Percentiles rank a stretch among this genome's conserved stretches.
These are phyloP conservation scores for Thelephora aurantiotincta DNA, from an alignment of 768 basidiomycete genomes.

Conservation along the genomic window DNA sequence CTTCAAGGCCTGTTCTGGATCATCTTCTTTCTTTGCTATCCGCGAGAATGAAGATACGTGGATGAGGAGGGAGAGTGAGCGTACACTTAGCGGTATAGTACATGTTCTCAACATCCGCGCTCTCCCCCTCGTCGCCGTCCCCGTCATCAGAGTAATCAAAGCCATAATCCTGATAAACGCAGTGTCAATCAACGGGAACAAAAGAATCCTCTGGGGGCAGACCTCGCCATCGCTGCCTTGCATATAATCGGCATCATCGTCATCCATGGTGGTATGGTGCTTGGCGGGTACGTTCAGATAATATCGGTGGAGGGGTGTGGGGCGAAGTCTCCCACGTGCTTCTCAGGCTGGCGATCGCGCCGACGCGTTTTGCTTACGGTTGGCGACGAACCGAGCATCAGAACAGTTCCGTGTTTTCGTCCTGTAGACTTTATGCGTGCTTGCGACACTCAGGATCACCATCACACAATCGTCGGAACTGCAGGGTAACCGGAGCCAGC, in stretches of 20 bases:
- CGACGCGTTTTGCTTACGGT: too few species aligned
- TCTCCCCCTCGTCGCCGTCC: constrained; percentile 65
- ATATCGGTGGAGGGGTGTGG: neutral
- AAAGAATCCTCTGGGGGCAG: constrained; percentile 5
- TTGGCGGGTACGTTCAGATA: neutral
- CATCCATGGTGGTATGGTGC: constrained; percentile 46
- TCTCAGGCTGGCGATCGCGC: too few species aligned
- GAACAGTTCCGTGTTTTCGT: too few species aligned
- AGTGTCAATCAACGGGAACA: constrained; percentile 3
- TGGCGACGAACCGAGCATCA: too few species aligned
- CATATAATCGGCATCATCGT: constrained; percentile 92
- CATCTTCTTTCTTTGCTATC: constrained; percentile 85
- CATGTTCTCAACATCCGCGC: constrained; percentile 90
- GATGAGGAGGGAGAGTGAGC: constrained; percentile 10
- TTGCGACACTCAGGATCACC: too few species aligned
- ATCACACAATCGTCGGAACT: too few species aligned
- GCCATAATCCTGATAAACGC: constrained; percentile 60
- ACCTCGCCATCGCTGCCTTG: constrained; percentile 82
- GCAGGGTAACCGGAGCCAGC: too few species aligned
- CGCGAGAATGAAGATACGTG: neutral
- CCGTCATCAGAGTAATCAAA: constrained; percentile 94
- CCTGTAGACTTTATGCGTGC: too few species aligned
- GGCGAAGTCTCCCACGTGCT: neutral
- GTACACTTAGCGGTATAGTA: constrained; percentile 95
- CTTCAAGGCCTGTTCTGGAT: constrained; percentile 80